Base-by-base conservation (phyloP, 108 stramenopile species). In the Craspedostauros australis region DNA sequence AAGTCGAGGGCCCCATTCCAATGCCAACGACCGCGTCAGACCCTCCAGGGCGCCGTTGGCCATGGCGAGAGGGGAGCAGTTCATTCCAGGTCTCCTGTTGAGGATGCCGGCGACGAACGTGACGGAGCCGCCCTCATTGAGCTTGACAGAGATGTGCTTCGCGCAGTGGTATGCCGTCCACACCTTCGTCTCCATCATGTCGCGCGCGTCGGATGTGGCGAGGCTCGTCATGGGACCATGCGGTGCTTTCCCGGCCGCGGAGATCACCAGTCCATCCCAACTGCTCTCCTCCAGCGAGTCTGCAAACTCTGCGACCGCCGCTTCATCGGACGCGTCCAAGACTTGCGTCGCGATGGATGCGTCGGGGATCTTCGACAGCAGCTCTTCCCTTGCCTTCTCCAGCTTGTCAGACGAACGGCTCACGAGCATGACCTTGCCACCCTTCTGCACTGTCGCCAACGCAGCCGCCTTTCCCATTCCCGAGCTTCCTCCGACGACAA, bases 391-490 rank as follows among this genome's bases (percentile, higher is more conserved):
- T 1, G 80, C 80, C 14, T 18, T 19, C 44, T 53, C 20, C 11
- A 82, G 46, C 34, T 78, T 82, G 28, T 57, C 62, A 51, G 51
- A 18, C 9, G 66, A 68, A 46, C 80, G 66, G 23, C 62, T 62
- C 6, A 77, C 70, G 2, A 82, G 43, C 14, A 82, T 32, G 1
- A 32, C 69, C 24, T 42, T 48, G 4, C 80, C 80, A 38, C 80
- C 77, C 28, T 46, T 46, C 39, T 58, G 28, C 1, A 82, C 55
- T 0, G 57, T 40, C 8, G 57, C 47, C 9, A 65, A 47, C 8
- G 81, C 81, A 20, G 77, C 77, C 0, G 81, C 76, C 30, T 78
- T 76, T 4, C 81, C 81, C 81, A 82, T 82, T 25, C 81, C 81
- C 11, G 64, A 66, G 57, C 57, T 61, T 5, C 80, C 80, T 7